Evolutionary conservation across 2,329 filamentous ascomycete species (phyloP), one percentile per base, ranked within the genome.

Genomic region (Dactylellina sp.): DNA sequence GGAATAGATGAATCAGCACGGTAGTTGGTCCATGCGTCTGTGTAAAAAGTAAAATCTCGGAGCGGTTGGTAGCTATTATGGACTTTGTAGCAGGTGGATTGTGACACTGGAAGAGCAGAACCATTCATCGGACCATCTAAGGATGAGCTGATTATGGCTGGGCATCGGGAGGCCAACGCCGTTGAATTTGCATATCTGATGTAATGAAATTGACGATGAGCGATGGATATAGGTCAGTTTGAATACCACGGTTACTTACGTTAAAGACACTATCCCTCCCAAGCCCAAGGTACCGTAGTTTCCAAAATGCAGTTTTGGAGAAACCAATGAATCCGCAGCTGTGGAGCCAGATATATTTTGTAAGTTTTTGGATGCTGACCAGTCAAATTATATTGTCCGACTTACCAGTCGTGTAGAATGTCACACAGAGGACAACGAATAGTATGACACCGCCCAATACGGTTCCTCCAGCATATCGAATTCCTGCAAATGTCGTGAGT

Each of bases 311-410:
- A 94, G 83, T 77, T 91, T 89, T 0, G 91, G 91, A 1, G 90
- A 85, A 0, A 94, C 89, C 78, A 94, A 83, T 7, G 90, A 88
- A 75, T 92, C 89, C 0, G 89, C 89, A 0, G 91, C 91, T 1
- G 90, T 90, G 0, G 89, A 92, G 79, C 9, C 37, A 16, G 20
- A 44, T 52, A 7, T 52, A 18, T 25, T 12, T 44, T 46, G 25
- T 32, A 4, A n/a, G 28, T 35, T 7, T 35, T 40, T n/a, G 16
- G 12, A 1, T 18, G 28, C 9, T 3, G 14, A 53, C n/a, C 44
- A 63, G 12, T 2, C n/a, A 4, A 40, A 37, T 9, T n/a, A 50
- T 32, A 7, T 22, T 40, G 20, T 14, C 20, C 7, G 16, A 53
- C 59, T 42, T 56, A 72, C 68, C 68, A 16, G 68, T 72, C 2